Percentiles rank a stretch among this genome's conserved stretches.
These are phyloP conservation scores for Spiraea crenata DNA, from an alignment of 331 rosid genomes.

Conservation along the genomic window DNA sequence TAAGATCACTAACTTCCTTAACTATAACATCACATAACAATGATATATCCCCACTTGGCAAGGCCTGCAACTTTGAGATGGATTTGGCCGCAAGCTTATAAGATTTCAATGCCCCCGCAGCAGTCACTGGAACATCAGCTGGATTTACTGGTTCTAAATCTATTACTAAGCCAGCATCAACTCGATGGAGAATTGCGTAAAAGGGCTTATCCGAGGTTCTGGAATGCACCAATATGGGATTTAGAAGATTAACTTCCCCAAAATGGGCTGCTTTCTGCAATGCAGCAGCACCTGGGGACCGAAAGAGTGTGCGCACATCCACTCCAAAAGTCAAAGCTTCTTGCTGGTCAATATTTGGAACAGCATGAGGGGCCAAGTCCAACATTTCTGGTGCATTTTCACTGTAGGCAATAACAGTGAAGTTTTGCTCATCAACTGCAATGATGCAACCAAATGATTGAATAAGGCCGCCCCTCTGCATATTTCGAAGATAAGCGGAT, in stretches of 20 bases:
- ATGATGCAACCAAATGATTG: constrained; percentile 50
- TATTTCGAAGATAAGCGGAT: constrained; percentile 40
- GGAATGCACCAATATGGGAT: constrained; percentile 41
- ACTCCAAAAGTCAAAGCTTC: constrained; percentile 42
- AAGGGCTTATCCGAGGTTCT: constrained; percentile 46
- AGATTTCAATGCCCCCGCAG: constrained; percentile 49
- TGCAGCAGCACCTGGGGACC: constrained; percentile 38
- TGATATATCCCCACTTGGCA: constrained; percentile 39
- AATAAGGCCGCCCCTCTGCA: constrained; percentile 43
- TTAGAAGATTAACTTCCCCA: constrained; percentile 42
- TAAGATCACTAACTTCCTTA: constrained; percentile 44
- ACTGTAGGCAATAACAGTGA: constrained; percentile 39
- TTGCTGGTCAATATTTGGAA: constrained; percentile 40
- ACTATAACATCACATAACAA: constrained; percentile 38
- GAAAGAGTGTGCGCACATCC: constrained; percentile 41
- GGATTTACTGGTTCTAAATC: constrained; percentile 49
- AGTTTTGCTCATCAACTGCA: constrained; percentile 34
- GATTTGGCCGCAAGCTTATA: constrained; percentile 52
- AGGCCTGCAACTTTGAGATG: constrained; percentile 43
- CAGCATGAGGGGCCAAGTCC: constrained; percentile 49
- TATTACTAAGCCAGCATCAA: constrained; percentile 38
- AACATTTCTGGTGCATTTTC: constrained; percentile 47
- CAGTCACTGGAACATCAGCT: constrained; percentile 42
- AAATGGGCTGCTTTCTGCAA: constrained; percentile 39
- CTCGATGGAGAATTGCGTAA: constrained; percentile 45